Evolutionary conservation across 257 asterid species (phyloP), one percentile per base, ranked within the genome.

Genomic region (Capsicum chinense): DNA sequence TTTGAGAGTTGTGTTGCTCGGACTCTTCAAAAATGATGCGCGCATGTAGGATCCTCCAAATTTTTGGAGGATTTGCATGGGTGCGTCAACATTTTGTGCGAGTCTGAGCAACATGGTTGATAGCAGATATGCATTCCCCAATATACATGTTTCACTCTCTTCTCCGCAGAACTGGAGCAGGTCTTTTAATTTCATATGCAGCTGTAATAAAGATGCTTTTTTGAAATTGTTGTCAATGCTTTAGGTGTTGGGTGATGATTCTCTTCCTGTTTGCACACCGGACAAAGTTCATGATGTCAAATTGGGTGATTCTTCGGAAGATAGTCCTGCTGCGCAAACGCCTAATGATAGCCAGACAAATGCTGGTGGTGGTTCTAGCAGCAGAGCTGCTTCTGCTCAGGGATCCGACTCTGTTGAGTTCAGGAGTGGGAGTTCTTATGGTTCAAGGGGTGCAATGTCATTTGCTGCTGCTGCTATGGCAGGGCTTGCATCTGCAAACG

Each of bases 391-490:
- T 58, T 68, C 92, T 70, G 88, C 79, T 42, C 89, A 88, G 66
- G 92, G 88, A 69, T 87, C 89, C 21, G 92, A 90, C 60, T 91
- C 97, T 70, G 88, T 90, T 35, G 99, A 95, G 88, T 86, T 93
- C 50, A 92, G 92, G 80, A 87, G 92, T 89, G 97, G 98, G 68
- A 87, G 91, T 80, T 90, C 97, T 47, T 94, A 90, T 83, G 95
- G 97, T 85, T 93, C 98, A 35, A 93, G 99, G 89, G 98, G 98
- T 84, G 97, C 97, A 83, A 92, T 95, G 97, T 93, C 99, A 81
- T 97, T 95, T 90, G 98, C 98, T 59, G 99, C 99, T 82, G 98
- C 98, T 85, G 97, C 99, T 35, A 97, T 97, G 99, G 97, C 97
- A 85, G 99, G 99, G 19, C 93, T 93, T 86, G 92, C 95, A 56